Evolutionary conservation across 257 asterid species (phyloP), one percentile per base, ranked within the genome.

Genomic region (Ballota nigra): DNA sequence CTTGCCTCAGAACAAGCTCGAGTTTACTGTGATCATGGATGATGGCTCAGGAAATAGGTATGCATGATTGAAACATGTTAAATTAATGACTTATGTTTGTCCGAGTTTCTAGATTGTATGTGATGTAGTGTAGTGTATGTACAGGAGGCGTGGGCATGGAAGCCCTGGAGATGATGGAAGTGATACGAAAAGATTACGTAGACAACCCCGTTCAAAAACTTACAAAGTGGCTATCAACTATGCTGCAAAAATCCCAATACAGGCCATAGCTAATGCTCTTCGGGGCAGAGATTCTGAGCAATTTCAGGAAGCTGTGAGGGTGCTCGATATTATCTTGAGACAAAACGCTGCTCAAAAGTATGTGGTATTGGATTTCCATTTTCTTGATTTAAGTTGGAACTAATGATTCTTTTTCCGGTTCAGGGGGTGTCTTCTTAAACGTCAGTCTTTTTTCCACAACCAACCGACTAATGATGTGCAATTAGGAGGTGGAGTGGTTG

Each of bases 381-480:
- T 28, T 16, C n/a, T 20, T 53, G 40, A 43, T 51, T 40, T 26
- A 67, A 23, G 41, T 49, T 36, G 53, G 18, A 47, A 13, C n/a
- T n/a, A n/a, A n/a, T n/a, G n/a, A 15, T 24, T 16, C 62, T 24
- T 52, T 38, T 62, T 58, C 2, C 0, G 61, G 31, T 52, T 28
- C 63, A 90, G 97, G 86, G 97, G 96, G 4, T 90, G 97, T 82
- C 90, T 90, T 69, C 75, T 88, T 1, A 88, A 88, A 9, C 87
- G 95, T 8, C 95, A 90, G 19, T 86, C 92, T 0, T 86, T 84
- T 49, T 90, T 88, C 70, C 92, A 82, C 45, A 85, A 90, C n/a
- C 81, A 86, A 11, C 82, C 83, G 3, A 70, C 77, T 19, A 86
- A 86, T 18, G 84, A 82, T 5, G 74, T 72, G 26, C 81, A 80